Evolutionary conservation across 169 alveolate genomes (phyloP), one percentile per base, ranked within the genome.

Genomic region (Eimeria praecox): DNA sequence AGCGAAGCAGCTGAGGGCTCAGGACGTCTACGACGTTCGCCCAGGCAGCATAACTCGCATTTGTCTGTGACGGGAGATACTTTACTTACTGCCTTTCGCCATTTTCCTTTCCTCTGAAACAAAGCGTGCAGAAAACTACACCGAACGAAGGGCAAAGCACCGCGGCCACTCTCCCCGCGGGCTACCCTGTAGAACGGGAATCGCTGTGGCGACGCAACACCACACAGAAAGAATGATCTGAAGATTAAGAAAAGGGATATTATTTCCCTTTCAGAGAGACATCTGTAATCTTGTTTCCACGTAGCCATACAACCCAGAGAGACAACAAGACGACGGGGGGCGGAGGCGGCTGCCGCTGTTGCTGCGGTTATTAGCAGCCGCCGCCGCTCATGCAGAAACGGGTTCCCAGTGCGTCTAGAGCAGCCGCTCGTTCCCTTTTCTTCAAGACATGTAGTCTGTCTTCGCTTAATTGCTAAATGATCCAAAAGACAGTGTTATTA

Each of bases 281-380:
- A 86, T 20, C 8, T 18, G 59, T 24, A 56, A 56, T 54, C 8
- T 35, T n/a, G 30, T 35, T 82, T 33, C 30, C 40, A 16, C 80
- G 22, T 20, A 62, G 35, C 3, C 73, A 42, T 56, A 42, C 49
- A 38, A 24, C 24, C 62, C 59, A 49, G 71, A 82, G 90, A 54
- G 90, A 82, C 71, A 46, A 33, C 92, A 54, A 59, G 80, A 59
- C 92, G 92, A 54, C 92, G 80, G 78, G 80, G 92, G 92, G 92
- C 80, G 78, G 92, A 22, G 80, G 78, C 92, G 59, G 92, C 92
- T 35, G 92, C 80, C n/a, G 80, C 92, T 54, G 92, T 71, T 86
- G 92, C 92, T 27, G 92, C 92, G 30, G 92, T 42, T 86, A 59
- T 22, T 62, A 35, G 80, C 92, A 56, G 92, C 92, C 46, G 80